Evolutionary conservation across 2,329 filamentous ascomycete species (phyloP), one percentile per base, ranked within the genome.

Genomic region (Aspergillus pseudoviridinutans): DNA sequence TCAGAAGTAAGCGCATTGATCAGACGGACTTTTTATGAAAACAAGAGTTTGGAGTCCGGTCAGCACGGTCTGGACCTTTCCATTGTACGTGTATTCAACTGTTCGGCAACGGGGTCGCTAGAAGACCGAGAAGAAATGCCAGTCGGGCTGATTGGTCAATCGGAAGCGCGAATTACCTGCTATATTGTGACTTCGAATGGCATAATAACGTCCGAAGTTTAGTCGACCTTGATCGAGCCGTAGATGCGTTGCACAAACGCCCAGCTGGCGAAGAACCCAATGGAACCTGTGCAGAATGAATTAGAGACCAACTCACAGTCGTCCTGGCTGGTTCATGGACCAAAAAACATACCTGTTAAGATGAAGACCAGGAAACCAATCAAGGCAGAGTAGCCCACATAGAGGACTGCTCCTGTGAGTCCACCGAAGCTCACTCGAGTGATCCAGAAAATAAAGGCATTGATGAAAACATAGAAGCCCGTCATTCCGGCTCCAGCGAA

Each of bases 191-290:
- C 32, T 38, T 38, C 14, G 14, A 38, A 38, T 17, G 14, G 20
- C 41, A 20, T 10, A 12, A 44, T 12, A 22, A 44, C 4, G n/a
- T 20, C 8, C 10, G 8, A 20, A 24, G 44, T 58, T 76, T 75
- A 99, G 73, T 99, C 94, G 63, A 99, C 92, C 81, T 99, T 99
- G 79, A 99, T 96, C n/a, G 92, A 97, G 25, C 86, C 81, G 75
- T 99, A 99, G 60, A 99, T 99, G 74, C 90, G 93, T 65, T 90
- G 86, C 54, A 96, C 89, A 72, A 99, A 99, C 72, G 89, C 84
- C 91, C 92, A 97, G 73, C 91, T 95, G 8, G 94, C 87, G 67
- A 97, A 91, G 80, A 94, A 97, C 55, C 94, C 94, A 71, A 99
- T 97, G 0, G 93, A 90, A 32, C 93, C 94, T 97, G 54, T 28